Percentiles rank a stretch among this genome's conserved stretches.
Conservation (phyloP, 345 rosid genomes). For the Combretum micranthum region DNA sequence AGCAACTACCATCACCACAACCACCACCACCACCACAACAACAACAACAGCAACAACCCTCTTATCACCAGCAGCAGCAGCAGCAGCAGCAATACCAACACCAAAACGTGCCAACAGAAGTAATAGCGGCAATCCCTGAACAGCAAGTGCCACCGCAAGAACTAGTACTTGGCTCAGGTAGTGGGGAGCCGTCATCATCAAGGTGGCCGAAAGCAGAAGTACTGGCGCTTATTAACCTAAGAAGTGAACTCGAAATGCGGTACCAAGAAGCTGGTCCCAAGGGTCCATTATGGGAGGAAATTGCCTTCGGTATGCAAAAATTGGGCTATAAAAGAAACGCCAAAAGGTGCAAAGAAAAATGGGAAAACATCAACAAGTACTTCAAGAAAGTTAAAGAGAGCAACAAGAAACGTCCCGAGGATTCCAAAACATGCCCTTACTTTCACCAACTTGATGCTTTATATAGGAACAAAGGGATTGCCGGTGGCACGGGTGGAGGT, state of each 20-base stretch:
- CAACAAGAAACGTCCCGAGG: slow-evolving; percentile 45
- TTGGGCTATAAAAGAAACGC: slow-evolving; percentile 37
- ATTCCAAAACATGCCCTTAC: slow-evolving; percentile 49
- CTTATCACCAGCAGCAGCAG: not conserved
- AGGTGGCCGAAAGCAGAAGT: slow-evolving; percentile 51
- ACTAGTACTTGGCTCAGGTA: not conserved
- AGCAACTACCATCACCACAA: slow-evolving; percentile 8
- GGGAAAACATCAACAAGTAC: slow-evolving; percentile 56
- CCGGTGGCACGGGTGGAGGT: slow-evolving; percentile 6
- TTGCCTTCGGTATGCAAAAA: slow-evolving; percentile 31
- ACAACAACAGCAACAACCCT: not conserved
- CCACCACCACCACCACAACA: slow-evolving; percentile 8
- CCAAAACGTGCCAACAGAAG: slow-evolving; percentile 3
- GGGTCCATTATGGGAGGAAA: slow-evolving; percentile 49
- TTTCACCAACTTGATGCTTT: slow-evolving; percentile 45
- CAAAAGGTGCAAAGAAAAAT: slow-evolving; percentile 47
- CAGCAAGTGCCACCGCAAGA: slow-evolving; percentile 18
- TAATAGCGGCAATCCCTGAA: slow-evolving; percentile 18
- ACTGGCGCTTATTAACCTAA: slow-evolving; percentile 27
- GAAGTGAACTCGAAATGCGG: slow-evolving; percentile 31
- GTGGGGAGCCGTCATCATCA: slow-evolving; percentile 13
- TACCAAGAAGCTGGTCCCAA: slow-evolving; percentile 44
- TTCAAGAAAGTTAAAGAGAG: slow-evolving; percentile 57
- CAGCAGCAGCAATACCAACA: not conserved
- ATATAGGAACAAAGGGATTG: slow-evolving; percentile 23